Conservation (phyloP, 2,329 filamentous ascomycete genomes). For the Lojkania enalia region DNA sequence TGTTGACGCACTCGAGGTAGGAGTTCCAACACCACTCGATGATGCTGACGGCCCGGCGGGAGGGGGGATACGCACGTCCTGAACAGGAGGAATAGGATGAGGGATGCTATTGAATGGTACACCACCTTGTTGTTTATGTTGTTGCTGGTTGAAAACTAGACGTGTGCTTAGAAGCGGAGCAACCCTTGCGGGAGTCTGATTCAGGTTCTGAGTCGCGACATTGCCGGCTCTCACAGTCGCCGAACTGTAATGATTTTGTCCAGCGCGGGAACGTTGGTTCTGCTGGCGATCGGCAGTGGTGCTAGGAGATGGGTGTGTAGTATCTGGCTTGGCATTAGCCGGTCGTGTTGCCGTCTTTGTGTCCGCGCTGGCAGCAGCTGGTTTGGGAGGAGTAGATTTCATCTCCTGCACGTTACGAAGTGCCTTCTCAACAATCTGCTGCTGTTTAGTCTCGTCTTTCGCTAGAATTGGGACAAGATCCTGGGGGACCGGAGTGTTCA, state of each 20-base stretch:
- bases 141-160: slow-evolving; percentile 56
- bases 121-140: slow-evolving; percentile 52
- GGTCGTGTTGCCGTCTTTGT: slow-evolving; percentile 40
- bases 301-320: slow-evolving; percentile 34
- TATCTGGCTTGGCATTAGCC: slow-evolving; percentile 40
- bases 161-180: slow-evolving; percentile 55
- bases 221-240: slow-evolving; percentile 50
- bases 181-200: slow-evolving; percentile 42
- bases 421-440: slow-evolving; percentile 88
- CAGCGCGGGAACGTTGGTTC: slow-evolving; percentile 49
- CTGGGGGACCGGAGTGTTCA: slow-evolving; percentile 86
- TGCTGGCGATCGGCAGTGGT: slow-evolving; percentile 51
- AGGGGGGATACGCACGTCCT: slow-evolving; percentile 71
- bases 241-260: slow-evolving; percentile 46
- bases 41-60: slow-evolving; percentile 69
- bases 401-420: slow-evolving; percentile 69
- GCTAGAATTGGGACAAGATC: slow-evolving; percentile 94
- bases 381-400: slow-evolving; percentile 43
- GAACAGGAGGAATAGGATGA: slow-evolving; percentile 60
- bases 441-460: slow-evolving; percentile 93
- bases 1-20: slow-evolving; percentile 56
- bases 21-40: slow-evolving; percentile 57
- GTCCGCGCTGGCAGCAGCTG: slow-evolving; percentile 47
- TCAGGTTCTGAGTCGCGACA: too few species aligned
- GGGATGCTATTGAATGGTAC: slow-evolving; percentile 55